Evolutionary conservation across 148 eudicot genomes (phyloP).

Genomic region (Vaccinium corymbosum): DNA sequence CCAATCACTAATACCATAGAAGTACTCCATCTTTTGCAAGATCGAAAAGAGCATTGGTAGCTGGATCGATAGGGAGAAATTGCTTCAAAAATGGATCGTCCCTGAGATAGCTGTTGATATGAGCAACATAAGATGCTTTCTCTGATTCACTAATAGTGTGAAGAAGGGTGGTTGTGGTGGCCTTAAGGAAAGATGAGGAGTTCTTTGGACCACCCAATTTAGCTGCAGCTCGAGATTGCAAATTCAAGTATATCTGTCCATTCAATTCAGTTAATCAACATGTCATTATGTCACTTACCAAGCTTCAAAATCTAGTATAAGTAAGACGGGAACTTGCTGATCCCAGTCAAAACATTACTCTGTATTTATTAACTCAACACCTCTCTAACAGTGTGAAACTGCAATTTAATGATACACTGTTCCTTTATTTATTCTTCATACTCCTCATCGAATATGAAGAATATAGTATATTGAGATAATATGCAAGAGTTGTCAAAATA

Average conservation of each 20-base stretch:
- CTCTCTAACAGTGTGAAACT: not conserved
- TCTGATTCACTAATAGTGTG: conserved; percentile 83
- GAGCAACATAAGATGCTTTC: conserved; percentile 71
- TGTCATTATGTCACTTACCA: not conserved
- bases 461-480: not conserved
- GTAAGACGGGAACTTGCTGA: not conserved
- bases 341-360: not conserved
- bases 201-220: conserved; percentile 52
- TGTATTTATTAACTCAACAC: not conserved
- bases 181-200: conserved; percentile 70
- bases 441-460: not conserved
- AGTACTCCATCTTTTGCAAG: conserved; percentile 88
- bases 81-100: conserved; percentile 69
- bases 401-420: not conserved
- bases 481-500: not conserved
- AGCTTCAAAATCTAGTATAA: not conserved
- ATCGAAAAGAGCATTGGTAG: conserved; percentile 65
- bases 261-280: not conserved
- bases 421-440: not conserved
- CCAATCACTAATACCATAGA: conserved; percentile 47
- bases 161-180: conserved; percentile 78
- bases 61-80: conserved; percentile 73
- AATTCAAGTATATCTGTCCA: conserved; percentile 55
- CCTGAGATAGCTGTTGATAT: conserved; percentile 63
- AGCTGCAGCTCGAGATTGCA: conserved; percentile 56